Evolutionary conservation across 1,139 yeast genomes (phyloP).

Genomic region (Geotrichum histeridarum): DNA sequence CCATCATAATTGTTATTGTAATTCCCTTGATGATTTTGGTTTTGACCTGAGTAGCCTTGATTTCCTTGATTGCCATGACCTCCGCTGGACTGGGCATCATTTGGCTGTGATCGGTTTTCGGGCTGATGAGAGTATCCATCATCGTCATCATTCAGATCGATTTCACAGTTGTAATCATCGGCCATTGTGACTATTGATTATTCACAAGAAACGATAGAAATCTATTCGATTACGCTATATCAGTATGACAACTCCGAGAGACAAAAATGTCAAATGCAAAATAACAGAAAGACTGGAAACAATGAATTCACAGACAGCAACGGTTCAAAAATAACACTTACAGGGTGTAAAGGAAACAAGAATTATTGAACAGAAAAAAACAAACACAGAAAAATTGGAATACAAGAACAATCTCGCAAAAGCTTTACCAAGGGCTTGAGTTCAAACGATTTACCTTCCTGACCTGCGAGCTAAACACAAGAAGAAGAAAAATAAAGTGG

Average conservation of each 20-base stretch:
- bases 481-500: too few species aligned
- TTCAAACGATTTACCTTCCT: too few species aligned
- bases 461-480: too few species aligned
- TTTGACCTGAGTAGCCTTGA: conserved; percentile 1
- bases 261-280: not conserved
- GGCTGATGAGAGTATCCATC: conserved; percentile 16
- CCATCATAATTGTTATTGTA: not conserved
- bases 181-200: conserved; percentile 15
- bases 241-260: not conserved
- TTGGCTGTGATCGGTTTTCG: not conserved
- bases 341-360: not conserved
- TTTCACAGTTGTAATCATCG: conserved; percentile 28
- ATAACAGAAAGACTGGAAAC: not conserved
- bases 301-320: not conserved
- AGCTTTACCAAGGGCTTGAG: too few species aligned
- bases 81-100: not conserved
- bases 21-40: not conserved
- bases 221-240: conserved; percentile 8
- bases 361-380: not conserved
- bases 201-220: not conserved
- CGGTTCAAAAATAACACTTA: conserved; percentile 1
- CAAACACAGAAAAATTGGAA: too few species aligned
- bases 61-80: not conserved
- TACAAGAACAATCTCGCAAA: too few species aligned
- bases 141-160: conserved; percentile 31